Conservation (phyloP, 257 asterid species). For the Orobanche coerulescens region DNA sequence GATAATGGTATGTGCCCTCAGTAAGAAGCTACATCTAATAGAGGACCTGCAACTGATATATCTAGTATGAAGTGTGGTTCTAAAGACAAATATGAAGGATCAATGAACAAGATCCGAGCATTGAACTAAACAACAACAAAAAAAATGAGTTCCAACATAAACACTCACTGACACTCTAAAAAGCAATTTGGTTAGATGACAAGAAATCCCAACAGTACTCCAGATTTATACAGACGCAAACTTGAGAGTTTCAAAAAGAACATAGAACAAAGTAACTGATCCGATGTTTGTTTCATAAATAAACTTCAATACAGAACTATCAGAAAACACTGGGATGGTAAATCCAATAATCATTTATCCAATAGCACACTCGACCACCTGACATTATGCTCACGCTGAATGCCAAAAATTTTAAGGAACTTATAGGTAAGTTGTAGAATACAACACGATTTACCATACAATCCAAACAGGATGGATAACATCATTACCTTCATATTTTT, state of each 20-base stretch:
- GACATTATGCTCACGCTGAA: neutral
- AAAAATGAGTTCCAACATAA: constrained; percentile 15
- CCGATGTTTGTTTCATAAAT: neutral
- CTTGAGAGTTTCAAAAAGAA: neutral
- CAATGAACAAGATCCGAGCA: constrained; percentile 90
- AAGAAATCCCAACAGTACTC: too few relatives aligned
- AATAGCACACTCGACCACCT: neutral
- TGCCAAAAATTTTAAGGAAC: neutral
- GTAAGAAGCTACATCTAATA: too few relatives aligned
- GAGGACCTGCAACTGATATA: too few relatives aligned
- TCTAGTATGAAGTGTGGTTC: too few relatives aligned
- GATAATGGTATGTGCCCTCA: too few relatives aligned
- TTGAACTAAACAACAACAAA: constrained; percentile 45
- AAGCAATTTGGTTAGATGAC: too few relatives aligned
- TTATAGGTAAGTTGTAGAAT: neutral
- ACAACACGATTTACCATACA: neutral
- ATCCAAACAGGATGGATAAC: constrained; percentile 8
- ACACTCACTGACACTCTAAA: too few relatives aligned
- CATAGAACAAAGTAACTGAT: neutral
- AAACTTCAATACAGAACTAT: too few relatives aligned
- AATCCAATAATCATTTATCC: too few relatives aligned
- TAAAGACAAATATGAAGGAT: too few relatives aligned
- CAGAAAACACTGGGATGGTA: too few relatives aligned
- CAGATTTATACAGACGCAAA: neutral
- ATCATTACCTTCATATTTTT: too few relatives aligned